phyloP scores from a whole-genome alignment of 495 filamentous ascomycete genomes.

The Xylaria nigripes region DNA sequence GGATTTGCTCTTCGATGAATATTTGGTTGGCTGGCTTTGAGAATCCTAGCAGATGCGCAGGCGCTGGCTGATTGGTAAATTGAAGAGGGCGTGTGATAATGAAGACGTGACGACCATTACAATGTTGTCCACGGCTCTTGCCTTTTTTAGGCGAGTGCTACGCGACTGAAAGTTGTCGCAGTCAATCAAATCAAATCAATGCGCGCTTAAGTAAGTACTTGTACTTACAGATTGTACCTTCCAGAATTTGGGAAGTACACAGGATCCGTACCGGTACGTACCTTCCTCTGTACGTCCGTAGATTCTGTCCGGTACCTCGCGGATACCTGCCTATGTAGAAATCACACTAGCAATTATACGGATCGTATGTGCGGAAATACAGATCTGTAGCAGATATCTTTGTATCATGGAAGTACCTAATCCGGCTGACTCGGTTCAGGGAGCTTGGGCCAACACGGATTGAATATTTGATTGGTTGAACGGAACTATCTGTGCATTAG shows the following conservation, averaged over 20 bases:
- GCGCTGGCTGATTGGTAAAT: background rate
- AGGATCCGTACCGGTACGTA: background rate
- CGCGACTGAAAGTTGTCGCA: conserved; percentile 8
- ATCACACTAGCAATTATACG: background rate
- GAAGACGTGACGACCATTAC: conserved; percentile 11
- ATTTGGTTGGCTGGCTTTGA: background rate
- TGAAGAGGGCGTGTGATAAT: background rate
- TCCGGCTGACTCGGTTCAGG: background rate
- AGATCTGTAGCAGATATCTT: too few relatives aligned
- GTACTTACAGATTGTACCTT: background rate
- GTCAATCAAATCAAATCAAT: conserved; percentile 4
- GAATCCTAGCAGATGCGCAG: background rate
- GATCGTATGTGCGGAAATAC: too few relatives aligned
- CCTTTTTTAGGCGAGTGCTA: conserved; percentile 14
- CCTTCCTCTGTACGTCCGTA: too few relatives aligned
- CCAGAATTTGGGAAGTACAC: too few relatives aligned
- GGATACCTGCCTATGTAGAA: background rate
- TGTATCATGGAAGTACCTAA: background rate
- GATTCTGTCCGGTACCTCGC: too few relatives aligned
- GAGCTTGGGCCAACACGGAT: background rate
- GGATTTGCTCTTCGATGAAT: background rate
- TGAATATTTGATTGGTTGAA: background rate
- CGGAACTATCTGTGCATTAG: background rate
- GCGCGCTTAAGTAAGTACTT: conserved; percentile 3
- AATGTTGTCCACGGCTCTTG: conserved; percentile 6